Conservation (phyloP, 108 stramenopile genomes). For the Discostella pseudostelligera region DNA sequence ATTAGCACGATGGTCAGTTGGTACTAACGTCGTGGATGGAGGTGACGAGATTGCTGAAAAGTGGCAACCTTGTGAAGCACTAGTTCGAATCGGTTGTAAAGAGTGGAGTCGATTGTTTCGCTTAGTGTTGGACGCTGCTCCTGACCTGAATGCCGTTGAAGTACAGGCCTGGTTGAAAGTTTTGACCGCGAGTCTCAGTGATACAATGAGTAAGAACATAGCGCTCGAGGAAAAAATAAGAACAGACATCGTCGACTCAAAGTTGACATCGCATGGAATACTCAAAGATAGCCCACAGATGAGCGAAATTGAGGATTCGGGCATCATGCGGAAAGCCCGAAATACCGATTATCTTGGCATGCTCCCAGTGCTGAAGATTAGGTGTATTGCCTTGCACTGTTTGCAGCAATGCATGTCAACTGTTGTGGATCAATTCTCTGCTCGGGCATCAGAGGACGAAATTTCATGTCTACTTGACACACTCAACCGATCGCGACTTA, state of each 20-base stretch:
- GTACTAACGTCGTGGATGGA: slow-evolving; percentile 21
- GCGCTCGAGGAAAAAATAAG: slow-evolving; percentile 42
- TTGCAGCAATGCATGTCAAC: slow-evolving; percentile 62
- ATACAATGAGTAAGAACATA: slow-evolving; percentile 42
- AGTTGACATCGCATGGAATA: slow-evolving; percentile 32
- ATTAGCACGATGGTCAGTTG: slow-evolving; percentile 60
- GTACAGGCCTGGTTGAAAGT: slow-evolving; percentile 50
- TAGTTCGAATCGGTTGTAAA: slow-evolving; percentile 66
- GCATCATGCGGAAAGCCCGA: slow-evolving; percentile 23
- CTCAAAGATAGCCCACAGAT: not conserved
- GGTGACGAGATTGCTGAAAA: slow-evolving; percentile 30
- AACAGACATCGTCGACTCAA: slow-evolving; percentile 41
- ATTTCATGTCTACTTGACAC: slow-evolving; percentile 48
- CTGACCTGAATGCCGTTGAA: slow-evolving; percentile 27
- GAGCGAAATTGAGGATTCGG: slow-evolving; percentile 3
- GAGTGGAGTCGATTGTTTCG: slow-evolving; percentile 61
- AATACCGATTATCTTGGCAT: slow-evolving; percentile 23
- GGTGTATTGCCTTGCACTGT: slow-evolving; percentile 70
- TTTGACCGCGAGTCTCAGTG: slow-evolving; percentile 46
- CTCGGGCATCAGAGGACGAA: slow-evolving; percentile 39
- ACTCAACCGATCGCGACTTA: slow-evolving; percentile 51
- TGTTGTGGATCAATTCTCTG: slow-evolving; percentile 39
- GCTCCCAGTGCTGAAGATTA: slow-evolving; percentile 65
- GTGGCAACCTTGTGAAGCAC: slow-evolving; percentile 85
- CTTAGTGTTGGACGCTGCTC: slow-evolving; percentile 34